A percentile compares a stretch with the other conserved stretches of the same genome.
Evolutionary conservation across 2,329 filamentous ascomycete genomes (phyloP).

Genomic region (Pestalotiopsis fici): DNA sequence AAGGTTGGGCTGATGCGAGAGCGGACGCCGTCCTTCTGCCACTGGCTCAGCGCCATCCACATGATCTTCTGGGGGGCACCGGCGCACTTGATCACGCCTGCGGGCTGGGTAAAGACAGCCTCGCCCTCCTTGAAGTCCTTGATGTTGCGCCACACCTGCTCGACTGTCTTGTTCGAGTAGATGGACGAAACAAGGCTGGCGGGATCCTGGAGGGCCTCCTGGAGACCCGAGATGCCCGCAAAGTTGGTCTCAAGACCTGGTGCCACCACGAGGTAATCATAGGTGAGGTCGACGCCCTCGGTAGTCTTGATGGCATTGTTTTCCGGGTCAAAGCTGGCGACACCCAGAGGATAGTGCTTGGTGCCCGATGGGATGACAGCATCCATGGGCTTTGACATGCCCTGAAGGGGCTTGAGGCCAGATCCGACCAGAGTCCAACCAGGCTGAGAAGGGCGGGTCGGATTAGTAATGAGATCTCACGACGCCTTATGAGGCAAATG

Average conservation of each 20-base stretch:
- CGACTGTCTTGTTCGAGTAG: conserved; percentile 34
- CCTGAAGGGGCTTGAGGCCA: conserved; percentile 29
- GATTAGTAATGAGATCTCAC: neutral
- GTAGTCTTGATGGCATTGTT: conserved; percentile 35
- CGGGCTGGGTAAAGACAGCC: conserved; percentile 38
- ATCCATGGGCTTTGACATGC: conserved; percentile 27
- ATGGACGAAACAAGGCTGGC: conserved; percentile 35
- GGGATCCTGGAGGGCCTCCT: conserved; percentile 33
- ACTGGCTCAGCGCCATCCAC: conserved; percentile 40
- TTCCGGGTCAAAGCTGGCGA: conserved; percentile 33
- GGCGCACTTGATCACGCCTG: conserved; percentile 39
- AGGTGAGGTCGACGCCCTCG: conserved; percentile 34
- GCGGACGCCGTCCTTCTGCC: conserved; percentile 33
- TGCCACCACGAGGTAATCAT: conserved; percentile 37
- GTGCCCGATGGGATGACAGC: conserved; percentile 32
- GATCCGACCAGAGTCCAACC: conserved; percentile 40
- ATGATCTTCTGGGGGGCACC: conserved; percentile 40
- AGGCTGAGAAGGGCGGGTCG: conserved; percentile 19
- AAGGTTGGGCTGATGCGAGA: conserved; percentile 32
- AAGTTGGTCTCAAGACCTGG: conserved; percentile 38
- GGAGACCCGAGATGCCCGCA: conserved; percentile 31
- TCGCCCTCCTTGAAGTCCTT: conserved; percentile 33
- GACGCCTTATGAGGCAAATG: neutral
- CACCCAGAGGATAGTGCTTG: conserved; percentile 33
- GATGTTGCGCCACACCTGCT: conserved; percentile 36